Conservation (phyloP, 495 filamentous ascomycete genomes). For the Symbiotaphrina buchneri region DNA sequence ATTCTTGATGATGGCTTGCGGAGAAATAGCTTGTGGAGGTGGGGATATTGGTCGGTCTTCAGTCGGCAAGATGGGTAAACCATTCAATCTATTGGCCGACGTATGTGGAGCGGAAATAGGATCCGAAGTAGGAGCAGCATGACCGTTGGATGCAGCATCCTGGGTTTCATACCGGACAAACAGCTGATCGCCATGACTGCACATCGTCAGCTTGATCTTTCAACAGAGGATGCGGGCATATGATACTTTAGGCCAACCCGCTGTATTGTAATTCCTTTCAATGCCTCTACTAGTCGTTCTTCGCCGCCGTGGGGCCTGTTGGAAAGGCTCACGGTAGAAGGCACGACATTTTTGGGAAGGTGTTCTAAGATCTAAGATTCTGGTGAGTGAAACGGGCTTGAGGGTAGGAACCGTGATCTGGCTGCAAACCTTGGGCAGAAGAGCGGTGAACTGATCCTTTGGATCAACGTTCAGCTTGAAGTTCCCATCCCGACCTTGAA, state of each 20-base stretch:
- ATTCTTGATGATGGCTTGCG: conserved; percentile 46
- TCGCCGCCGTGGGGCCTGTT: conserved; percentile 60
- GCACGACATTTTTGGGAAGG: conserved; percentile 45
- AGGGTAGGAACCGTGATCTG: conserved; percentile 3
- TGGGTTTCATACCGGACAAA: conserved; percentile 57
- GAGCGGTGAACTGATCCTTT: conserved; percentile 23
- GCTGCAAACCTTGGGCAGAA: conserved; percentile 24
- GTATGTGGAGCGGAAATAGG: conserved; percentile 12
- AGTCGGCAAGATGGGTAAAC: conserved; percentile 45
- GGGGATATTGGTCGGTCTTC: conserved; percentile 41
- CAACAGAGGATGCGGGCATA: not conserved
- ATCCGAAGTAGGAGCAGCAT: conserved; percentile 13
- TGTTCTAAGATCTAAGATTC: conserved; percentile 30
- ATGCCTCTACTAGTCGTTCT: conserved; percentile 38
- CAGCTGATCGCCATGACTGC: conserved; percentile 75
- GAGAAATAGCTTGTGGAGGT: conserved; percentile 28
- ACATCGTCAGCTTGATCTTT: conserved; percentile 4
- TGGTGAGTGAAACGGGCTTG: conserved; percentile 5
- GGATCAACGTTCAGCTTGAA: conserved; percentile 41
- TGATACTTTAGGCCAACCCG: conserved; percentile 49
- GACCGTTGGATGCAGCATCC: conserved; percentile 23
- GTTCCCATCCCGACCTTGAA: conserved; percentile 48
- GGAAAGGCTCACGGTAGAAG: conserved; percentile 54
- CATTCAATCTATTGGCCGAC: conserved; percentile 47
- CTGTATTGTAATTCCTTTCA: conserved; percentile 42